phyloP scores from a whole-genome alignment of 2,329 filamentous ascomycete species.

The Phoma sp. region DNA sequence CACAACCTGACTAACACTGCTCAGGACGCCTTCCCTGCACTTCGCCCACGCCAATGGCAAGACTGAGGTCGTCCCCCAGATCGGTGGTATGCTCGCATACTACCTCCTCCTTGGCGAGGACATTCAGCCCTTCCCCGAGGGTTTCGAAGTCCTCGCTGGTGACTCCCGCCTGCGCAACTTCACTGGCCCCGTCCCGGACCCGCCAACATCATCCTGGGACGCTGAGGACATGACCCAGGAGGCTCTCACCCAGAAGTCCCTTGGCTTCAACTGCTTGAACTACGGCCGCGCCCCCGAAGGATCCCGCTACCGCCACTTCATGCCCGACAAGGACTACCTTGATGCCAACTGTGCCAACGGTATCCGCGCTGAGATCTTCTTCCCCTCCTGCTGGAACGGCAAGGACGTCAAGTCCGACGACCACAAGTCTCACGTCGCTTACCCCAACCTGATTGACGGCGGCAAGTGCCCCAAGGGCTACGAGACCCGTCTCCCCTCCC shows the following conservation, averaged over 20 bases:
- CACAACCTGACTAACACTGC: not conserved
- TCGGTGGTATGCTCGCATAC: slow-evolving; percentile 66
- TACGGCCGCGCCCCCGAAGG: slow-evolving; percentile 72
- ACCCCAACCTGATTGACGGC: slow-evolving; percentile 61
- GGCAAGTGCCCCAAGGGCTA: slow-evolving; percentile 64
- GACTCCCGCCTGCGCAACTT: slow-evolving; percentile 66
- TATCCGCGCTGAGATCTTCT: slow-evolving; percentile 74
- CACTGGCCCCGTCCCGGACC: slow-evolving; percentile 65
- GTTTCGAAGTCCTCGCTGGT: slow-evolving; percentile 75
- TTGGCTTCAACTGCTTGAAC: slow-evolving; percentile 96
- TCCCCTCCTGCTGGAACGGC: slow-evolving; percentile 80
- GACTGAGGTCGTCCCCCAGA: slow-evolving; percentile 70
- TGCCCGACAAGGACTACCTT: slow-evolving; percentile 81
- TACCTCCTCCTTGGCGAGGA: slow-evolving; percentile 79
- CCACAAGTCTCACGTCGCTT: slow-evolving; percentile 71
- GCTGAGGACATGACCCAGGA: slow-evolving; percentile 70
- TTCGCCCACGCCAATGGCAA: slow-evolving; percentile 69
- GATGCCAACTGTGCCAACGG: slow-evolving; percentile 85
- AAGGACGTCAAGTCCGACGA: slow-evolving; percentile 62
- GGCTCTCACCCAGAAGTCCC: slow-evolving; percentile 76
- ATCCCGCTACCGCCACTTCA: slow-evolving; percentile 79
- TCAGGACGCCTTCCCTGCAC: slow-evolving; percentile 69
- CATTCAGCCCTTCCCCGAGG: slow-evolving; percentile 74
- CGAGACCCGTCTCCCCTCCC: slow-evolving; percentile 63
- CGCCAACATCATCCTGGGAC: slow-evolving; percentile 75